phyloP scores from a whole-genome alignment of 2,329 filamentous ascomycete genomes.

The Paracorniculantispora psalliotae region DNA sequence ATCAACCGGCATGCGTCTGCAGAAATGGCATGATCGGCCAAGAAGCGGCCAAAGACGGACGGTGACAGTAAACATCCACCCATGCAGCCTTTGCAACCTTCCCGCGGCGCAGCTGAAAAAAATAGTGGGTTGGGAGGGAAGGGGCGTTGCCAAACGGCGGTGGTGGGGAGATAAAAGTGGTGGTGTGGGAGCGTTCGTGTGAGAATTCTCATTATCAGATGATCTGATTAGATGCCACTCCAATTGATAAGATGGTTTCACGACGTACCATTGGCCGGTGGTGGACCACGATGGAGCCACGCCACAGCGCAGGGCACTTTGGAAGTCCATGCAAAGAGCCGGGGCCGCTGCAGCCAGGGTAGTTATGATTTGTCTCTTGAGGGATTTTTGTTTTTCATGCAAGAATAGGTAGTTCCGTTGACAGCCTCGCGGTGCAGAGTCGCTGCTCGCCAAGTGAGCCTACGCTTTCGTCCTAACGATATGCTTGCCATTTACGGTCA shows the following conservation, averaged over 20 bases:
- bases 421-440: not conserved
- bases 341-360: not conserved
- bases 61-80: not conserved
- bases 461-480: not conserved
- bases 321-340: not conserved
- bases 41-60: not conserved
- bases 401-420: not conserved
- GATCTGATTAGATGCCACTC: constrained; percentile 21
- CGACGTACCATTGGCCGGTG: constrained; percentile 4
- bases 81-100: not conserved
- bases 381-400: not conserved
- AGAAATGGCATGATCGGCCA: not conserved
- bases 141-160: not conserved
- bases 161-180: not conserved
- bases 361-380: not conserved
- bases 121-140: not conserved
- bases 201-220: constrained; percentile 19
- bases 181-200: not conserved
- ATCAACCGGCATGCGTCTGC: not conserved
- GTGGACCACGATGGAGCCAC: not conserved
- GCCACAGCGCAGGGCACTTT: not conserved
- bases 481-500: too few species aligned
- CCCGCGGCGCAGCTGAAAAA: constrained; percentile 2
- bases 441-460: not conserved
- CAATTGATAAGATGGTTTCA: constrained; percentile 17